These are phyloP conservation scores for Geotrichum candidum DNA, from an alignment of 1,139 yeast species.

Conservation along the genomic window DNA sequence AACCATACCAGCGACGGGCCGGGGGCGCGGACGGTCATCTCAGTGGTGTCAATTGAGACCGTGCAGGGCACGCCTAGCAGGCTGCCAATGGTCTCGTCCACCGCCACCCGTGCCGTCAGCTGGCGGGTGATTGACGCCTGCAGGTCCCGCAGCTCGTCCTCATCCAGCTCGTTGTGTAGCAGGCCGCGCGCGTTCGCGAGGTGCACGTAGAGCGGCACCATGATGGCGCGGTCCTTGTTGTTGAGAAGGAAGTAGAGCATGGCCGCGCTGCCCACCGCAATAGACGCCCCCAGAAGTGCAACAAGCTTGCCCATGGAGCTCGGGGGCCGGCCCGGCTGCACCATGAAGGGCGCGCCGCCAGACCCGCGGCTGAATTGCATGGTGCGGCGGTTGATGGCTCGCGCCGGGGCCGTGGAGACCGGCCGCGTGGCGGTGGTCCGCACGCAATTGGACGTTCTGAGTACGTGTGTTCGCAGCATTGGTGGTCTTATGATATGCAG, in stretches of 20 bases:
- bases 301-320: not conserved
- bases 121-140: not conserved
- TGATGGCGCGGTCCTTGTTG: not conserved
- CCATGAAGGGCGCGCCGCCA: not conserved
- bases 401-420: not conserved
- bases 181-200: not conserved
- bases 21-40: conserved; percentile 2
- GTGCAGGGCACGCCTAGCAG: conserved; percentile 10
- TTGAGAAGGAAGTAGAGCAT: not conserved
- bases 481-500: not conserved
- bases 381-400: not conserved
- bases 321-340: not conserved
- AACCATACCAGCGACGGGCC: conserved; percentile 5
- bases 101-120: conserved; percentile 1
- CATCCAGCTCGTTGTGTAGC: not conserved
- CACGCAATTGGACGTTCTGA: not conserved
- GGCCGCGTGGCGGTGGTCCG: not conserved
- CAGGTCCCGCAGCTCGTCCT: not conserved
- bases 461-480: not conserved
- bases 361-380: not conserved
- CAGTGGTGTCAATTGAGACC: not conserved
- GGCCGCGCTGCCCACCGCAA: not conserved
- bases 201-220: not conserved
- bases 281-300: not conserved
- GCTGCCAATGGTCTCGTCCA: conserved; percentile 8